phyloP scores from a whole-genome alignment of 2,329 filamentous ascomycete genomes.

The Monosporascus sp. region DNA sequence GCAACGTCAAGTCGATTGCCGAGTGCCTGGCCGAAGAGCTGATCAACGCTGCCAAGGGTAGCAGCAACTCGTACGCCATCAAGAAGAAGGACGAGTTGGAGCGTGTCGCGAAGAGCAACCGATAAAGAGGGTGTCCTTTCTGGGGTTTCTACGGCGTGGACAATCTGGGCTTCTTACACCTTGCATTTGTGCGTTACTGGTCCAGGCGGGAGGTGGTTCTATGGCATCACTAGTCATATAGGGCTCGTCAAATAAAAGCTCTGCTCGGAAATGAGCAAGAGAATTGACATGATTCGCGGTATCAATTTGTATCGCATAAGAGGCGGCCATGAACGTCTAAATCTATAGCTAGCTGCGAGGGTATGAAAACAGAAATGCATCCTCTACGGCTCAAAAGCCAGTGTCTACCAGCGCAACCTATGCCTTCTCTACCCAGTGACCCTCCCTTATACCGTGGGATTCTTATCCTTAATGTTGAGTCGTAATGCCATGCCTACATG shows the following conservation, averaged over 20 bases:
- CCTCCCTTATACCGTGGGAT: slow-evolving; percentile 10
- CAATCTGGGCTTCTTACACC: slow-evolving; percentile 32
- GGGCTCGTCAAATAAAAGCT: slow-evolving; percentile 34
- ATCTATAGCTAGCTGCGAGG: not conserved
- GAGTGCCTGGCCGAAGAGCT: slow-evolving; percentile 99
- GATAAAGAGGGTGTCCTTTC: slow-evolving; percentile 62
- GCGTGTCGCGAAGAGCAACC: slow-evolving; percentile 99
- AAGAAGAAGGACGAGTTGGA: slow-evolving; percentile 99
- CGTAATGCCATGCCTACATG: slow-evolving; percentile 78
- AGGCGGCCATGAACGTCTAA: not conserved
- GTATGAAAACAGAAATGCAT: not conserved
- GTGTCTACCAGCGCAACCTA: not conserved
- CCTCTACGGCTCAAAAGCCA: not conserved
- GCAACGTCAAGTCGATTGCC: slow-evolving; percentile 99
- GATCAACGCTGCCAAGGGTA: slow-evolving; percentile 99
- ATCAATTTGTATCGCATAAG: not conserved
- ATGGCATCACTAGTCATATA: slow-evolving; percentile 40
- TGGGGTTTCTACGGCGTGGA: slow-evolving; percentile 37
- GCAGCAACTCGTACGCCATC: slow-evolving; percentile 99
- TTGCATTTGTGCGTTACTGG: slow-evolving; percentile 41
- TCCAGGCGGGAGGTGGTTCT: slow-evolving; percentile 36
- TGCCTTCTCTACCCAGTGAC: not conserved
- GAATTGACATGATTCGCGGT: slow-evolving; percentile 27
- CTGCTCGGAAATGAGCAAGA: slow-evolving; percentile 29
- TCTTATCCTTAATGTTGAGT: slow-evolving; percentile 29